Evolutionary conservation across 495 filamentous ascomycete genomes (phyloP).

Genomic region (Hypoxylon trugodes): DNA sequence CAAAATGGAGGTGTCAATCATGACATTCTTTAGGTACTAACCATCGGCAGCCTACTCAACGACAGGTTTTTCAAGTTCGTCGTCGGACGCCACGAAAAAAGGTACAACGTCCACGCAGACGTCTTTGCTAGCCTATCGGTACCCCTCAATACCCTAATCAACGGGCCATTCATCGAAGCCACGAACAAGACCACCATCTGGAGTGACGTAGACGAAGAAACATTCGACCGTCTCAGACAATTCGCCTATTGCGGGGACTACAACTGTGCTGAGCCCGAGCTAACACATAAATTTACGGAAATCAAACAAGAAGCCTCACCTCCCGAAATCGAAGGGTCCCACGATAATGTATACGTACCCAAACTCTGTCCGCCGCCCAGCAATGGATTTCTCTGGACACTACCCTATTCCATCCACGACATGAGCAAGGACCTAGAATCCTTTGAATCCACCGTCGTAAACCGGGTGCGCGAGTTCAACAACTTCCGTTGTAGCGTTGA

Average conservation of each 20-base stretch:
- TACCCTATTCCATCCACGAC: background rate
- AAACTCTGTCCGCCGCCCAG: background rate
- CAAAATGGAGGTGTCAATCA: background rate
- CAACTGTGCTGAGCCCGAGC: background rate
- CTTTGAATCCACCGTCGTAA: too few species aligned
- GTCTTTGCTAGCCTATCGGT: conserved; percentile 58
- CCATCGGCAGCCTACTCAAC: conserved; percentile 50
- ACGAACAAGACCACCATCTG: conserved; percentile 53
- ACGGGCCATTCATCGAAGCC: conserved; percentile 56
- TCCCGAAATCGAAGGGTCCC: background rate
- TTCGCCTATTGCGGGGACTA: conserved; percentile 63
- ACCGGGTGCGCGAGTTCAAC: too few species aligned
- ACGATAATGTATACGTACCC: background rate
- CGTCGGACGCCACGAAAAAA: conserved; percentile 56
- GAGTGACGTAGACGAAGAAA: conserved; percentile 58
- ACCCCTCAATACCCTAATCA: conserved; percentile 58
- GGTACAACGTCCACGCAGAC: conserved; percentile 58
- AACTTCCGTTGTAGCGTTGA: too few species aligned
- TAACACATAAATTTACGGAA: background rate
- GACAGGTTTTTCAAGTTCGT: conserved; percentile 59
- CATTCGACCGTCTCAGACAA: conserved; percentile 58
- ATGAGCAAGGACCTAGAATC: background rate
- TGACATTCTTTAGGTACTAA: too few species aligned
- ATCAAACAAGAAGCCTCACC: background rate
- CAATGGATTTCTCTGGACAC: background rate